Percentiles rank a stretch among this genome's conserved stretches.
These are phyloP conservation scores for Lasiodiplodia gonubiensis DNA, from an alignment of 2,329 filamentous ascomycete genomes.

Conservation along the genomic window DNA sequence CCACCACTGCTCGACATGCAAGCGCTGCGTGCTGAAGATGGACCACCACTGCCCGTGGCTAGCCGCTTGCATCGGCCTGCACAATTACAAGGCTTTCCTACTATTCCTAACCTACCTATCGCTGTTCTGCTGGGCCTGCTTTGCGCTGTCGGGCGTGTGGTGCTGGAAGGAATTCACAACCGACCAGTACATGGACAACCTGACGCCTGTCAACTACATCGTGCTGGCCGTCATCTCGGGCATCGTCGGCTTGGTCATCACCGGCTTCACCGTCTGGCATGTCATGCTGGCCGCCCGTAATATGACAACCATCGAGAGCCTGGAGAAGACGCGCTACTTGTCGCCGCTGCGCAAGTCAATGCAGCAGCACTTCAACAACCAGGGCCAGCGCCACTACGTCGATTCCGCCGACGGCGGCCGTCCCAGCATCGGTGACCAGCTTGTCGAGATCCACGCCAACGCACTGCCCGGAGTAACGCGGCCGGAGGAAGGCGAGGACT, in stretches of 20 bases:
- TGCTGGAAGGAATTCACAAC: conserved; percentile 82
- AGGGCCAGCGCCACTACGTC: conserved; percentile 47
- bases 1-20: conserved; percentile 95
- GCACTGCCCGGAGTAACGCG: conserved; percentile 79
- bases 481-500: conserved; percentile 73
- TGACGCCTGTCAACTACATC: conserved; percentile 90
- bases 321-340: conserved; percentile 95
- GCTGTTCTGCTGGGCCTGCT: conserved; percentile 81
- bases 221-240: conserved; percentile 84
- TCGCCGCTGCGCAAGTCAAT: conserved; percentile 76
- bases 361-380: conserved; percentile 63
- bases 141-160: conserved; percentile 79
- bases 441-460: conserved; percentile 82
- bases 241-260: conserved; percentile 88
- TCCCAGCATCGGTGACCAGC: conserved; percentile 65
- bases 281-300: conserved; percentile 77
- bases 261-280: conserved; percentile 92
- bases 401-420: conserved; percentile 38
- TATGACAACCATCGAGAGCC: conserved; percentile 92
- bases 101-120: conserved; percentile 90
- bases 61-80: conserved; percentile 89
- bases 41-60: conserved; percentile 99
- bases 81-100: conserved; percentile 94
- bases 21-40: conserved; percentile 97
- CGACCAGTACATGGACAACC: conserved; percentile 71